phyloP scores from a whole-genome alignment of 441 rosid species.

The Breynia disticha region DNA sequence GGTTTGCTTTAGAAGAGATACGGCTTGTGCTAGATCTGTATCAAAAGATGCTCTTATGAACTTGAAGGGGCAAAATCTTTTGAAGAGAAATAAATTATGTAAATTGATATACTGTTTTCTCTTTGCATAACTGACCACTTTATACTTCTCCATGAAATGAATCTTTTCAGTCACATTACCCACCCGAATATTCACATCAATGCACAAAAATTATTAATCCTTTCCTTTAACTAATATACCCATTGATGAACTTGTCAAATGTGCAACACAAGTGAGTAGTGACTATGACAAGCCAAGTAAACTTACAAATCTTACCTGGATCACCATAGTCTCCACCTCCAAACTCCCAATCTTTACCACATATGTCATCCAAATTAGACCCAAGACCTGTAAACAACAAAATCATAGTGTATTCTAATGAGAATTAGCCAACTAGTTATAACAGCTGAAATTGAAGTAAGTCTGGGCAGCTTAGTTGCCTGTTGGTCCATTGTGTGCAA shows the following conservation, averaged over 20 bases:
- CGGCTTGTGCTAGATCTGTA: constrained; percentile 69
- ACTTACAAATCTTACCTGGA: constrained; percentile 41
- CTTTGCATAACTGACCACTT: not conserved
- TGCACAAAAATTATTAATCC: constrained; percentile 6
- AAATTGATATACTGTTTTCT: not conserved
- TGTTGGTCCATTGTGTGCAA: constrained; percentile 86
- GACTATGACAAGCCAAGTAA: constrained; percentile 8
- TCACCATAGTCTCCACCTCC: constrained; percentile 88
- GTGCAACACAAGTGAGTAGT: not conserved
- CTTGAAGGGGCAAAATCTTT: not conserved
- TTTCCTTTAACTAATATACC: not conserved
- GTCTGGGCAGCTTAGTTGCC: constrained; percentile 30
- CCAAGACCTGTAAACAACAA: constrained; percentile 60
- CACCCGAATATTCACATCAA: not conserved
- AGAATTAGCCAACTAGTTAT: constrained; percentile 4
- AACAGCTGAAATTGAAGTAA: constrained; percentile 7
- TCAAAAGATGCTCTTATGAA: constrained; percentile 14
- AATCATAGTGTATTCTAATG: constrained; percentile 4
- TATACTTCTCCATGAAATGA: constrained; percentile 7
- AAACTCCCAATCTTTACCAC: constrained; percentile 69
- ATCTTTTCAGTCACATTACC: constrained; percentile 6
- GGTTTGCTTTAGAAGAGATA: constrained; percentile 47
- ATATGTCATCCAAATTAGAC: constrained; percentile 56
- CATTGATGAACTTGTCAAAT: not conserved
- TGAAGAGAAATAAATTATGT: constrained; percentile 9